Base-by-base conservation (phyloP, 352 stramenopile species). In the Phytophthora sansomeana region DNA sequence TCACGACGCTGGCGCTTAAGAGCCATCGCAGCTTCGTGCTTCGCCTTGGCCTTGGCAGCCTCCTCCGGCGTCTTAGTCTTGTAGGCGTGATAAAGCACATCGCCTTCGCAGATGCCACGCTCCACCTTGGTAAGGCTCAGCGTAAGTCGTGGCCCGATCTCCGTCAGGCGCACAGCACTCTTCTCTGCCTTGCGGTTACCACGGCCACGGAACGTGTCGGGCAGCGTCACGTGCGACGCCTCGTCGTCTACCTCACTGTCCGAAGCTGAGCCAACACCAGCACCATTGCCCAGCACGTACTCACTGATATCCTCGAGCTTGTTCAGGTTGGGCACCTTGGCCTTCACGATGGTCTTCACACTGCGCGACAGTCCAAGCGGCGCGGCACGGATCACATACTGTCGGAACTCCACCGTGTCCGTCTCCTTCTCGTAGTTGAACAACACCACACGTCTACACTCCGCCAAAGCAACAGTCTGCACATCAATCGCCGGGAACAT, bases 401-500 rank as follows among this genome's bases (percentile, higher is more conserved):
- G 98, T 42, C 98, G 90, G 71, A 99, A 93, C 81, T 99, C 96
- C 26, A 99, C 88, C 28, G 81, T 83, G 60, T 97, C 92, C 14
- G 86, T 89, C 54, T 95, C 89, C 48, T 97, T 95, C 60, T 98
- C 93, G 72, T 97, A 97, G 80, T 99, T 92, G 71, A 99, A 99
- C 32, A 99, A 80, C 50, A 99, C 96, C 21, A 99, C 96, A 44
- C 97, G 92, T 62, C 97, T 84, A 79, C 97, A 99, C 46, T 99
- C 96, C 32, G 81, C 79, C 13, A 99, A 87, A 69, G 95, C 90
- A 13, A 99, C 96, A 1, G 90, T 98, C 42, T 97, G 88, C 33
- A 99, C 97, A 77, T 99, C 98, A 69, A 99, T 99, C 3, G 97
- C 88, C 38, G 97, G 97, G 67, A 99, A 99, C 96, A 99, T 98